phyloP scores from a whole-genome alignment of 2,329 filamentous ascomycete species.

The Exophiala aquamarina region DNA sequence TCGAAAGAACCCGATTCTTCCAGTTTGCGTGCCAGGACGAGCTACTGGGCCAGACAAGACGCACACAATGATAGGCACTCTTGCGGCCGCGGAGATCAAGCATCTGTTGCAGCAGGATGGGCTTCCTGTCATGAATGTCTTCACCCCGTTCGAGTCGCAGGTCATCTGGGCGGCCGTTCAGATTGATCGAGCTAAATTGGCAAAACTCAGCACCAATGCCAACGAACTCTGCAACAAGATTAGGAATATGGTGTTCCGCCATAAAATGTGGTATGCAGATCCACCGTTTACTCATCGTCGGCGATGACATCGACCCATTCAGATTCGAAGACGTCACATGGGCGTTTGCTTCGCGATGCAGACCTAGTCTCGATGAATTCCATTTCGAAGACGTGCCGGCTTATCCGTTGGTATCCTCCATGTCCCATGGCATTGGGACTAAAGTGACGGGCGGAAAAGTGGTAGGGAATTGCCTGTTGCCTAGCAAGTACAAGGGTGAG shows the following conservation, averaged over 20 bases:
- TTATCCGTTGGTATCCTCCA: conserved; percentile 50
- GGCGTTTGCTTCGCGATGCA: conserved; percentile 51
- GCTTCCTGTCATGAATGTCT: conserved; percentile 47
- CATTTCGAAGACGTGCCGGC: conserved; percentile 47
- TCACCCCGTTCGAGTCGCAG: conserved; percentile 47
- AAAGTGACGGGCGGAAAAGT: conserved; percentile 45
- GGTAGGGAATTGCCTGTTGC: conserved; percentile 46
- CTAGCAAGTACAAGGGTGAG: conserved; percentile 43
- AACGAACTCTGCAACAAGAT: conserved; percentile 41
- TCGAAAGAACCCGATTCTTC: conserved; percentile 49
- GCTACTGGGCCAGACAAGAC: background rate
- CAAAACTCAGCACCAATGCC: conserved; percentile 52
- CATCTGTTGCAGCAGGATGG: conserved; percentile 36
- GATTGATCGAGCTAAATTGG: conserved; percentile 58
- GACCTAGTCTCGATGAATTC: conserved; percentile 45
- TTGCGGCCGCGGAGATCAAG: conserved; percentile 46
- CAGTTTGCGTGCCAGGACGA: conserved; percentile 36
- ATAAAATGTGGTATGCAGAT: conserved; percentile 46
- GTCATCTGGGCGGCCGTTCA: conserved; percentile 54
- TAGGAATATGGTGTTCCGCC: conserved; percentile 55
- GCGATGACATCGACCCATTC: conserved; percentile 52
- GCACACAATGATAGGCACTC: conserved; percentile 43
- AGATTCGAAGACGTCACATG: conserved; percentile 45
- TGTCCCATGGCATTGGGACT: conserved; percentile 41
- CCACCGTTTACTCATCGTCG: conserved; percentile 47